Conservation (phyloP, 345 rosid genomes). For the Hibiscus syriacus region DNA sequence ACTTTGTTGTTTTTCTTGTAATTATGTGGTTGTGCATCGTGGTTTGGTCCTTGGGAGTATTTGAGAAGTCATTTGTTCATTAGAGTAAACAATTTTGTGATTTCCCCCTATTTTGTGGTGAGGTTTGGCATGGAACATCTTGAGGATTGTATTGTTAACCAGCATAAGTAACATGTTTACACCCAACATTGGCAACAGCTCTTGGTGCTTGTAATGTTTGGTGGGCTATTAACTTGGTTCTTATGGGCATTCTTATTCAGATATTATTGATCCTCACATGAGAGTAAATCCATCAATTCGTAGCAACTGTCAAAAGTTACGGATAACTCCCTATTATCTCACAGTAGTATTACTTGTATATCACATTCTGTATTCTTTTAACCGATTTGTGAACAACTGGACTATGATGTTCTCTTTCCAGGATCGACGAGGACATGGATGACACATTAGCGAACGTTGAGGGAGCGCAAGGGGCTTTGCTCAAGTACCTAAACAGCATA, state of each 20-base stretch:
- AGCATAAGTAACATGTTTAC: too few species aligned
- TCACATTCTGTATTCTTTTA: not conserved
- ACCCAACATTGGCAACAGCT: too few species aligned
- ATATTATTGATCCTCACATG: too few species aligned
- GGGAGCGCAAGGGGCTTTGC: not conserved
- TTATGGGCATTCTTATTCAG: too few species aligned
- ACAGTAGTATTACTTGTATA: not conserved
- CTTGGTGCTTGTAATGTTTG: too few species aligned
- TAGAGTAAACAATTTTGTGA: not conserved
- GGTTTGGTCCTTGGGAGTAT: not conserved
- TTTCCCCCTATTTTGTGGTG: not conserved
- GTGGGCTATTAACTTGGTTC: too few species aligned
- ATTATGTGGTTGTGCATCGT: not conserved
- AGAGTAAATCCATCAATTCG: too few species aligned
- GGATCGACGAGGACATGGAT: too few species aligned
- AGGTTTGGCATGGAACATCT: not conserved
- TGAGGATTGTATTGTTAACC: too few species aligned
- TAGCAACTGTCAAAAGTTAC: not conserved
- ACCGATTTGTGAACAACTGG: not conserved
- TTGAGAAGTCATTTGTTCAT: not conserved
- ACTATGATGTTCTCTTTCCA: not conserved
- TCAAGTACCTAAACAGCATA: conserved; percentile 6
- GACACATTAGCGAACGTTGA: conserved; percentile 1
- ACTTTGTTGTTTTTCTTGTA: not conserved
- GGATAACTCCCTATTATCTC: not conserved